A percentile compares a stretch with the other conserved stretches of the same genome.
These are phyloP conservation scores for Rhamnella rubrinervis DNA, from an alignment of 331 rosid genomes.

Conservation along the genomic window DNA sequence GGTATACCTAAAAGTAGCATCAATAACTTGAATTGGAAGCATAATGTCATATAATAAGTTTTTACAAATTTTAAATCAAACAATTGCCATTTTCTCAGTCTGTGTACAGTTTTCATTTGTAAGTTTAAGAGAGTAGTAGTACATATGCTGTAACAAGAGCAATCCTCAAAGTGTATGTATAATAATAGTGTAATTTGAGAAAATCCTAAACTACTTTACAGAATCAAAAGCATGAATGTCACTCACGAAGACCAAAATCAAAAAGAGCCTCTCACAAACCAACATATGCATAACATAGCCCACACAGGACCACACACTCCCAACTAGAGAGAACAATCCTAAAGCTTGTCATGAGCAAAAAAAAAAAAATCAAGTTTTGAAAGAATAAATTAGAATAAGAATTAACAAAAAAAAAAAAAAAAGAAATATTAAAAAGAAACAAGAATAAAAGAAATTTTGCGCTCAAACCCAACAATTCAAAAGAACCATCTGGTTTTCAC, in stretches of 20 bases:
- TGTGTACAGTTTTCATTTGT: slow-evolving; percentile 33
- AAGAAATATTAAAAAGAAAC: not conserved
- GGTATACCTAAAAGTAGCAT: no score
- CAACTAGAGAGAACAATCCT: not conserved
- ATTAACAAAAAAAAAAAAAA: not conserved
- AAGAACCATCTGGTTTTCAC: slow-evolving; percentile 40
- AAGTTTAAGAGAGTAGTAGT: slow-evolving; percentile 16
- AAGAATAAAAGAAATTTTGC: not conserved
- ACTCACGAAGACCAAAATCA: slow-evolving; percentile 18
- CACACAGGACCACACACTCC: not conserved
- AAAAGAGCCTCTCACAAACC: not conserved
- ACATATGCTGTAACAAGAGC: no score
- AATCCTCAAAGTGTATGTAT: not conserved
- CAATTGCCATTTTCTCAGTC: slow-evolving; percentile 29
- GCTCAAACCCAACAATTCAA: slow-evolving; percentile 33
- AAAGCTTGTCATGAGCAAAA: not conserved
- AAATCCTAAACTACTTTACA: slow-evolving; percentile 8
- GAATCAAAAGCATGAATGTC: slow-evolving; percentile 11
- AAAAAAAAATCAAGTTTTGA: not conserved
- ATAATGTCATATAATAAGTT: not conserved
- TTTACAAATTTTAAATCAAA: slow-evolving; percentile 4
- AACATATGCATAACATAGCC: not conserved
- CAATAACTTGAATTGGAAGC: not conserved
- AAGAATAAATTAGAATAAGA: not conserved
- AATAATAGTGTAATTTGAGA: not conserved